Evolutionary conservation across 139 green algal species (phyloP).

Genomic region (Coelastrella sp.): DNA sequence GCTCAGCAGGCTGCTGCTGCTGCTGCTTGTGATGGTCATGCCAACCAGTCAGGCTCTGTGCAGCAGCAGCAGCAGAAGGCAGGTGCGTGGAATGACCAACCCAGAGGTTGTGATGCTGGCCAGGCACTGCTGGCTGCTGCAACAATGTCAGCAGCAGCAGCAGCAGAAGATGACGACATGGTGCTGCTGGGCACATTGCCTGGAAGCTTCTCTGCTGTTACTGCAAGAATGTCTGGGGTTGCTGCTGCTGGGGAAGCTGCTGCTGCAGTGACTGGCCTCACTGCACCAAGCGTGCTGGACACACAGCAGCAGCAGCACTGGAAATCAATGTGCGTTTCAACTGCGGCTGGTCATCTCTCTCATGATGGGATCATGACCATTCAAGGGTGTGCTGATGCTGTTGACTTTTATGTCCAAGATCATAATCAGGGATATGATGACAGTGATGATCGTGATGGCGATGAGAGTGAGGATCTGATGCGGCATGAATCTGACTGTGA

Average conservation of each 20-base stretch:
- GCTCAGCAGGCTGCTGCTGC: background rate
- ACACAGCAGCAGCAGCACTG: background rate
- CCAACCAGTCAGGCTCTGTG: no score
- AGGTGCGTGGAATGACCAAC: background rate
- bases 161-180: slow-evolving; percentile 5
- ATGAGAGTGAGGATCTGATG: background rate
- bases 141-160: slow-evolving; percentile 19
- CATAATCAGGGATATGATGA: background rate
- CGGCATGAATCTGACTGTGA: background rate
- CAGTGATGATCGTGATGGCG: background rate
- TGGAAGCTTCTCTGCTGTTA: background rate
- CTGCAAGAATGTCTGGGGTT: background rate
- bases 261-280: no score
- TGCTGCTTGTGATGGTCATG: background rate
- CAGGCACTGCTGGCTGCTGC: background rate
- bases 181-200: slow-evolving; percentile 19
- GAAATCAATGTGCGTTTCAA: no score
- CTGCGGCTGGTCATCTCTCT: no score
- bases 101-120: background rate
- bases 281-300: background rate
- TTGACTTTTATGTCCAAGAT: no score
- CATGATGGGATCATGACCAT: no score
- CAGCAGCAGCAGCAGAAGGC: background rate
- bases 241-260: background rate
- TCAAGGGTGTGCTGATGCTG: no score